Base-by-base conservation (phyloP, 257 asterid species). In the Mentha longifolia region DNA sequence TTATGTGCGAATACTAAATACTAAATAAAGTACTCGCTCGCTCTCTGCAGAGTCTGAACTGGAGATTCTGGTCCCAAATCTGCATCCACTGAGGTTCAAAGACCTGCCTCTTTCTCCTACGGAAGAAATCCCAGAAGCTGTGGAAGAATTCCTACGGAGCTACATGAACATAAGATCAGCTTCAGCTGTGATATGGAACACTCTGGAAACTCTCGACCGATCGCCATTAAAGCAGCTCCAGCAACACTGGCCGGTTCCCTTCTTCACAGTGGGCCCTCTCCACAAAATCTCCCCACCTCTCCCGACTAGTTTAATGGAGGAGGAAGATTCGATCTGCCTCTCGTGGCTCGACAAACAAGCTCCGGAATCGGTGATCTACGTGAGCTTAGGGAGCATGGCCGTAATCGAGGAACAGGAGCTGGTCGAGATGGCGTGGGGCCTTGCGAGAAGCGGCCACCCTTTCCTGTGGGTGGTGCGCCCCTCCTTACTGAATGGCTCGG, bases 241-340 rank as follows among this genome's bases (percentile, higher is more conserved):
- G 13, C 79, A 77, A 2, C 75, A 67, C 1, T 70, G 52, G 75
- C 63, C 46, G n/a, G 83, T 85, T 43, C 92, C 88, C 0, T 76
- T 78, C 71, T 86, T 88, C 78, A 12, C 86, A 2, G 64, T 87
- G 12, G 95, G 96, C 22, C 91, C 95, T 12, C 41, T 90, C 13
- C 92, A 87, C 77, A 90, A 85, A 72, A 37, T 70, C 61, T 69
- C 76, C 4, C 78, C 78, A 14, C 12, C 68, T 9, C 51, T 79
- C 17, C 45, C 76, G 0, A 79, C 85, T 0, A 83, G 87, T 60
- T 45, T 81, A 59, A 54, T 71, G n/a, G n/a, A n/a, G n/a, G 64
- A 67, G 58, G 85, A 83, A 69, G 13, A 79, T 70, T 10, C 11
- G 0, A 22, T 37, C 67, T 86, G 84, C 74, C 33, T 86, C 4